phyloP scores from a whole-genome alignment of 2,329 filamentous ascomycete genomes.

The Cladosporium phlei region DNA sequence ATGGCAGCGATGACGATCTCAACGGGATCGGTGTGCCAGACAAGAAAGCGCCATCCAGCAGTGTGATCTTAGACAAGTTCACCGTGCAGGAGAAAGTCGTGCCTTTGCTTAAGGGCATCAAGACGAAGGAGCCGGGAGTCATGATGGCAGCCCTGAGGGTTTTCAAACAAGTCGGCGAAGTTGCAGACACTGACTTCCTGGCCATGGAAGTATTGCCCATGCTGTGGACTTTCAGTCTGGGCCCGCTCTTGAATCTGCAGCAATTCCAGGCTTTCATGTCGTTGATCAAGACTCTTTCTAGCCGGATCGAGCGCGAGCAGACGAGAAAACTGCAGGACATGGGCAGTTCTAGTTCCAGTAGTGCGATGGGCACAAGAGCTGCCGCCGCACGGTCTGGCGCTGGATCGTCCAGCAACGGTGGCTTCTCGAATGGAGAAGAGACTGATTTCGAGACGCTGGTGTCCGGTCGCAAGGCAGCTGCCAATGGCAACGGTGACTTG shows the following conservation, averaged over 20 bases:
- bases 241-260: constrained; percentile 77
- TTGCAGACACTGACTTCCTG: constrained; percentile 84
- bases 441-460: constrained; percentile 87
- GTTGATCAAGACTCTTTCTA: constrained; percentile 74
- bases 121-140: constrained; percentile 94
- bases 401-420: constrained; percentile 41
- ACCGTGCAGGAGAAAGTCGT: constrained; percentile 98
- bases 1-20: constrained; percentile 50
- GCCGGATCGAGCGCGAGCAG: constrained; percentile 82
- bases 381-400: constrained; percentile 63
- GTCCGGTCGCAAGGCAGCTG: constrained; percentile 60
- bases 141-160: constrained; percentile 91
- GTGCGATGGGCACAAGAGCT: constrained; percentile 22
- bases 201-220: constrained; percentile 87
- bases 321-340: constrained; percentile 83
- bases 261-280: constrained; percentile 87
- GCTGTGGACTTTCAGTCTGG: constrained; percentile 86
- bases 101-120: constrained; percentile 84
- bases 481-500: constrained; percentile 32
- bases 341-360: constrained; percentile 47
- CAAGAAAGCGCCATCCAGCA: constrained; percentile 48
- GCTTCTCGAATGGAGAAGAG: constrained; percentile 53
- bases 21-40: constrained; percentile 57
- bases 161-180: constrained; percentile 73
- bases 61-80: constrained; percentile 87